Percentiles rank a stretch among this genome's conserved stretches.
These are phyloP conservation scores for Chlorophyllum brunneum DNA, from an alignment of 768 basidiomycete genomes.

Conservation along the genomic window DNA sequence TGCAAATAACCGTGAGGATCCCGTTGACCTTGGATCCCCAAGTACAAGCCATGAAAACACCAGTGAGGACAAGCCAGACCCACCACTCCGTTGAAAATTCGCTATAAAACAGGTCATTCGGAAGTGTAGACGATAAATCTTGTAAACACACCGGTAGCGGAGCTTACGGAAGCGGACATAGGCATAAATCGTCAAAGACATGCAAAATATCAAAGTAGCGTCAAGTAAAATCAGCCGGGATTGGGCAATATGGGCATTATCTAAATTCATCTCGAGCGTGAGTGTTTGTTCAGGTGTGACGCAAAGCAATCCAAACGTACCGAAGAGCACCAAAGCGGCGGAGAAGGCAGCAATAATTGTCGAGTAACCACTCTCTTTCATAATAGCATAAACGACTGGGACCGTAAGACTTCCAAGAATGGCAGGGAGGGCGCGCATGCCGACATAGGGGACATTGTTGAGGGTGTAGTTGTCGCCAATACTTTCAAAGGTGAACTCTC, in stretches of 20 bases:
- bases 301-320: slow-evolving; percentile 42
- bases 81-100: slow-evolving; percentile 92
- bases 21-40: slow-evolving; percentile 99
- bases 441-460: slow-evolving; percentile 88
- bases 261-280: slow-evolving; percentile 33
- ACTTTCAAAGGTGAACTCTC: slow-evolving; percentile 88
- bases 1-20: slow-evolving; percentile 80
- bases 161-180: slow-evolving; percentile 95
- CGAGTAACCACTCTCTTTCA: slow-evolving; percentile 97
- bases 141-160: slow-evolving; percentile 66
- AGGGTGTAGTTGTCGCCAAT: slow-evolving; percentile 92
- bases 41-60: slow-evolving; percentile 91
- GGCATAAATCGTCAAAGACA: slow-evolving; percentile 87
- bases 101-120: slow-evolving; percentile 34
- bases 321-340: slow-evolving; percentile 80
- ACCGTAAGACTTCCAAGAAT: slow-evolving; percentile 88
- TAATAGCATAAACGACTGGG: slow-evolving; percentile 90
- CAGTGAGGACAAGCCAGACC: slow-evolving; percentile 89
- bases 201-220: slow-evolving; percentile 92
- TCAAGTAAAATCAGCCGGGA: slow-evolving; percentile 96
- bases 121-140: background rate
- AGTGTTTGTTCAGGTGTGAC: background rate
- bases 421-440: slow-evolving; percentile 90
- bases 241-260: slow-evolving; percentile 94
- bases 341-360: slow-evolving; percentile 89